Percentiles rank a stretch among this genome's conserved stretches.
Evolutionary conservation across 805 yeast genomes (phyloP).

Genomic region (Ogataea glucozyma): DNA sequence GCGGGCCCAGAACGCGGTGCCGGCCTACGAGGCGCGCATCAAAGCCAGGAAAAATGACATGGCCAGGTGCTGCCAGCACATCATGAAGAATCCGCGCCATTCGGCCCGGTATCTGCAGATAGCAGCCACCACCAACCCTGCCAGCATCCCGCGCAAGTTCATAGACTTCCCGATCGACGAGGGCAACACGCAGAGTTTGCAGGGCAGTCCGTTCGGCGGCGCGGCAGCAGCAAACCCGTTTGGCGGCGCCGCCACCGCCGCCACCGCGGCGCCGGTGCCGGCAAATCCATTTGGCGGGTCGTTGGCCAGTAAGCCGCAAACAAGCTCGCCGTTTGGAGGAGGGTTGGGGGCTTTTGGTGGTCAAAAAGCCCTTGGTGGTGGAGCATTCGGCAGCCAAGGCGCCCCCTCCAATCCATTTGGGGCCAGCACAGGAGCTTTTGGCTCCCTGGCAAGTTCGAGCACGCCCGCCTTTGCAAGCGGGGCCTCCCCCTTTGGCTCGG

Average conservation of each 20-base stretch:
- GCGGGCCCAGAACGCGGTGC: conserved; percentile 20
- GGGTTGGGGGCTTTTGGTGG: background rate
- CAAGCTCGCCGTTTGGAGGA: conserved; percentile 5
- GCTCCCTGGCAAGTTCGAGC: conserved; percentile 6
- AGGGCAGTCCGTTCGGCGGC: no score
- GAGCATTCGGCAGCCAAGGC: no score
- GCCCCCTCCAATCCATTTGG: conserved; percentile 12
- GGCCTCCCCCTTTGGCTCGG: conserved; percentile 13
- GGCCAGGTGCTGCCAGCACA: conserved; percentile 40
- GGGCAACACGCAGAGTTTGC: background rate
- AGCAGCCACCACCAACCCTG: conserved; percentile 36
- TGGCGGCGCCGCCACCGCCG: no score
- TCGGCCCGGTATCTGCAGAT: conserved; percentile 62
- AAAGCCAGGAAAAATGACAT: conserved; percentile 48
- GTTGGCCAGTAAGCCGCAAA: conserved; percentile 3
- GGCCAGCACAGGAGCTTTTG: conserved; percentile 13
- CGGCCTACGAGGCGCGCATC: conserved; percentile 42
- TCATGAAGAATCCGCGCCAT: conserved; percentile 43
- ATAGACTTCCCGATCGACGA: conserved; percentile 36
- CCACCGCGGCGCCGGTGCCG: background rate
- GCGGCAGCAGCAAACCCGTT: no score
- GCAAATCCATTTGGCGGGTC: conserved; percentile 14
- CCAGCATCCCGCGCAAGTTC: conserved; percentile 33
- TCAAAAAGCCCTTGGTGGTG: conserved; percentile 12
- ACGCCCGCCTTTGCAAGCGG: background rate